These are phyloP conservation scores for Dalbergia oliveri DNA, from an alignment of 306 rosid genomes.

Conservation along the genomic window DNA sequence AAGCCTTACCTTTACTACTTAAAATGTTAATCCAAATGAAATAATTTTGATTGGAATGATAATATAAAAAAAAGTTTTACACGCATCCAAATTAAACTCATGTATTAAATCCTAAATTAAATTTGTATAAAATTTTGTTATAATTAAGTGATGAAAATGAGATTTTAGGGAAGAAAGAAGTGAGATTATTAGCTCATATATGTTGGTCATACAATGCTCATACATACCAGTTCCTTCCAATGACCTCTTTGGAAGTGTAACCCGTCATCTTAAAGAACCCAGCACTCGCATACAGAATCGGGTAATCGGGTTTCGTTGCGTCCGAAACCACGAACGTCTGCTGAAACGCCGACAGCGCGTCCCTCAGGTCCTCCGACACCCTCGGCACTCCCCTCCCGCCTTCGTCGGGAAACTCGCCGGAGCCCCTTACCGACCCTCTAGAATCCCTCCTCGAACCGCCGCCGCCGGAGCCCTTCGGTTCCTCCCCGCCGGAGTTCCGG, in stretches of 20 bases:
- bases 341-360: constrained; percentile 86
- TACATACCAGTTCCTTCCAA: constrained; percentile 86
- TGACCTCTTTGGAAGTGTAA: constrained; percentile 84
- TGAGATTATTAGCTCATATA: no score
- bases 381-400: constrained; percentile 69
- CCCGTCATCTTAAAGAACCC: constrained; percentile 98
- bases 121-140: no score
- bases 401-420: constrained; percentile 72
- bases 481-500: constrained; percentile 72
- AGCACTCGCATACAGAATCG: constrained; percentile 93
- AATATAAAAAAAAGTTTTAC: no score
- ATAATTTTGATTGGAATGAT: no score
- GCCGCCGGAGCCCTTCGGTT: constrained; percentile 39
- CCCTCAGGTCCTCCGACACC: constrained; percentile 80
- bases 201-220: background rate
- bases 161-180: no score
- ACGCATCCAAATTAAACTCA: no score
- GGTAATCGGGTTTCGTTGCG: constrained; percentile 89
- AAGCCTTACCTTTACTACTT: no score
- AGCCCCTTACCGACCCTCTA: constrained; percentile 68
- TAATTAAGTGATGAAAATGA: no score
- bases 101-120: no score
- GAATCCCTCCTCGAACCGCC: constrained; percentile 66
- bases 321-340: constrained; percentile 96
- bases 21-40: no score